A percentile compares a stretch with the other conserved stretches of the same genome.
Conservation (phyloP, 75 land plant genomes). For the Chamaecyparis obtusa region DNA sequence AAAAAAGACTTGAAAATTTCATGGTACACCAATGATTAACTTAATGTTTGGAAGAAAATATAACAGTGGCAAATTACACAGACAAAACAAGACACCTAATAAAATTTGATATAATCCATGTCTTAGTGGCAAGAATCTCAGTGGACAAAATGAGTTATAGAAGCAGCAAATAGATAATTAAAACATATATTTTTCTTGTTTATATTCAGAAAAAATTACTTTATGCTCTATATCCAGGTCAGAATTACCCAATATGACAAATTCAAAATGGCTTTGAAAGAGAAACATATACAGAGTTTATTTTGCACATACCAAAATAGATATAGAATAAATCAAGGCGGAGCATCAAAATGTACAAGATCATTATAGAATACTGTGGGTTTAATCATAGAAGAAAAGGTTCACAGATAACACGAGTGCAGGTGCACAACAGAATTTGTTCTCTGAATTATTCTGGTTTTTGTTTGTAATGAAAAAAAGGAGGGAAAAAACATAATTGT, state of each 20-base stretch:
- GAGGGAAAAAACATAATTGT: too few species aligned
- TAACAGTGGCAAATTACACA: too few species aligned
- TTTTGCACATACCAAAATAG: too few species aligned
- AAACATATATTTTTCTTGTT: neutral
- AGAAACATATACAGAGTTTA: neutral
- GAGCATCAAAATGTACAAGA: neutral
- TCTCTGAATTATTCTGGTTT: neutral
- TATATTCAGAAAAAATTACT: neutral
- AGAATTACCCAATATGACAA: neutral
- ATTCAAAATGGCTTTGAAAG: neutral
- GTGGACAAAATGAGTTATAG: neutral
- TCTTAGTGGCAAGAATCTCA: neutral
- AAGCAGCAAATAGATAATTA: neutral
- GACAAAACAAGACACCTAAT: neutral
- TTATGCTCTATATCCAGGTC: neutral
- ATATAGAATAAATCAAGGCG: neutral
- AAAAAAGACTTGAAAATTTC: neutral
- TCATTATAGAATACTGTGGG: neutral
- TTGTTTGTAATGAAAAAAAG: too few species aligned
- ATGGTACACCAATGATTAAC: neutral
- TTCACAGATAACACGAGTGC: neutral
- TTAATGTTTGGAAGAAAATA: too few species aligned
- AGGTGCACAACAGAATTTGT: neutral
- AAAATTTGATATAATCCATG: neutral
- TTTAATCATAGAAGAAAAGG: neutral